Percentiles rank a stretch among this genome's conserved stretches.
phyloP scores from a whole-genome alignment of 805 yeast species.

The Wickerhamiella kazuoi region DNA sequence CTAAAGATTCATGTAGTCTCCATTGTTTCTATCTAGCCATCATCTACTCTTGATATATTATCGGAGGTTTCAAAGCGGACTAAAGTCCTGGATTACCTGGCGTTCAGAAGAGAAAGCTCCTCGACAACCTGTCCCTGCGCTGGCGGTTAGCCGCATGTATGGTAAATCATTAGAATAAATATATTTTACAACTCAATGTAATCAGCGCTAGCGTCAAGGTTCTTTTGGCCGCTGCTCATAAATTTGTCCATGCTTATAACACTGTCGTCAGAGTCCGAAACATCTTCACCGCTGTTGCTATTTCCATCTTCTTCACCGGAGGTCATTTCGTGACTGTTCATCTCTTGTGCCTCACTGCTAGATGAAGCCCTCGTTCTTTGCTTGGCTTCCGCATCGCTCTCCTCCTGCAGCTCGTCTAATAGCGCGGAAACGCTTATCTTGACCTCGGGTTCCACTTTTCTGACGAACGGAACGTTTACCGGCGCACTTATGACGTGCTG shows the following conservation, averaged over 20 bases:
- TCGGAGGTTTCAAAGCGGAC: too few relatives aligned
- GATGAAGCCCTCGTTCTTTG: too few relatives aligned
- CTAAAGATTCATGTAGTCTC: too few relatives aligned
- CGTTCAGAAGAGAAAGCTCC: too few relatives aligned
- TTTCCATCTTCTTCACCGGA: slow-evolving; percentile 5
- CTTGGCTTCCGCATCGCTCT: neutral
- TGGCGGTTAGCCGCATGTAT: neutral
- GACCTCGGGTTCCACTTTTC: neutral
- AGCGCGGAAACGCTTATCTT: neutral
- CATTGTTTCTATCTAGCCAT: too few relatives aligned
- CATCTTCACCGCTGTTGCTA: slow-evolving; percentile 2
- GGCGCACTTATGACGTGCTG: slow-evolving; percentile 27
- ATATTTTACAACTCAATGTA: slow-evolving; percentile 8
- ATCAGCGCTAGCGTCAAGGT: slow-evolving; percentile 19
- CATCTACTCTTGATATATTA: too few relatives aligned
- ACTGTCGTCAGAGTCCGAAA: neutral
- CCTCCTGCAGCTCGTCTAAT: neutral
- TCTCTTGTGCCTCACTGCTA: slow-evolving; percentile 12
- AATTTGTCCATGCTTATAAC: slow-evolving; percentile 7
- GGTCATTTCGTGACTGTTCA: slow-evolving; percentile 11
- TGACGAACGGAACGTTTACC: neutral
- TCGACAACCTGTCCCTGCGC: too few relatives aligned
- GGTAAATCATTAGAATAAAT: neutral
- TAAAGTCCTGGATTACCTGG: too few relatives aligned
- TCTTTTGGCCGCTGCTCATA: slow-evolving; percentile 7